Evolutionary conservation across 169 alveolate species (phyloP), one percentile per base, ranked within the genome.

Genomic region (Theileria sp.): DNA sequence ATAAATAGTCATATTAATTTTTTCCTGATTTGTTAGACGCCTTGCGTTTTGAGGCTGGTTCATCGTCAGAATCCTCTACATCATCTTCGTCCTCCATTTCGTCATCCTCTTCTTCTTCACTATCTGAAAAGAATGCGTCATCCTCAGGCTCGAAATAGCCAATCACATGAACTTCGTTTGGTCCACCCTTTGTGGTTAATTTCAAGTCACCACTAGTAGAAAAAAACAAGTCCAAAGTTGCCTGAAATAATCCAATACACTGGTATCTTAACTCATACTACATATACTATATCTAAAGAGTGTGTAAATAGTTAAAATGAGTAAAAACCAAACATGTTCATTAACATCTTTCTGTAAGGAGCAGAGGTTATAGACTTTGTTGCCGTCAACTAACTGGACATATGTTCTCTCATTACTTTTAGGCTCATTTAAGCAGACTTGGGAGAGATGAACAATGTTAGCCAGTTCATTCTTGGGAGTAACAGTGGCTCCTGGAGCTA

Each of bases 121-220:
- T 89, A 49, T 87, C 96, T n/a, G 87, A 79, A 34, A 85, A 67
- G 72, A 69, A 77, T 58, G 86, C 62, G 70, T 77, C 87, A 65
- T 79, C 91, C 13, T 92, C 96, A 10, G 96, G 96, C 79, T 94
- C 97, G 80, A 92, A 94, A 77, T 92, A 94, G 10, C 97, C 97
- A 49, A 93, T 88, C 50, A 94, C 78, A 83, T 94, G 97, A 7
- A 94, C 97, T 75, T 94, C 97, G 86, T 93, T 93, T 79, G 84
- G 86, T 50, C 95, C 97, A 7, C 96, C 96, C 87, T 92, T 93
- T 0, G 94, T 84, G 56, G 93, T 82, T 34, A 94, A 73, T 73
- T 92, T 87, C 30, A 94, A 79, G 64, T 89, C 95, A 49, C 93
- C 88, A 26, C 76, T 84, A 28, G 95, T 81, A 61, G 97, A 92